Base-by-base conservation (phyloP, 495 filamentous ascomycete species). In the Xylaria sp. region DNA sequence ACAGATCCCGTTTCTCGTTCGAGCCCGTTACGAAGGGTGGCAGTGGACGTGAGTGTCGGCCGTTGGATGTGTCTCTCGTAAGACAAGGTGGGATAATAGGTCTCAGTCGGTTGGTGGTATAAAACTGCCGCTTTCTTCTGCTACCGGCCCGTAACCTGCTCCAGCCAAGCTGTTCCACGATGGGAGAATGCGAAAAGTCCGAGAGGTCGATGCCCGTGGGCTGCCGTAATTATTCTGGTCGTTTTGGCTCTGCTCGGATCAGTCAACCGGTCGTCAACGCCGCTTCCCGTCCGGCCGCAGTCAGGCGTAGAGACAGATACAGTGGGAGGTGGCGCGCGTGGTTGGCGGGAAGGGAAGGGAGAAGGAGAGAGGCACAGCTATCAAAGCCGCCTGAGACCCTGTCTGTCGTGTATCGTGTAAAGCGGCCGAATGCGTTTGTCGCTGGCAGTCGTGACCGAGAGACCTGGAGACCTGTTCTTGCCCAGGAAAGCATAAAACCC, bases 21-120 rank as follows among this genome's bases (percentile, higher is more conserved):
- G 69, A 48, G 61, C 50, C 48, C 15, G 35, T 14, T 40, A n/a
- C 26, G 26, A 65, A 58, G 69, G 31, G 33, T 44, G 26, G 12
- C 31, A 64, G 59, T 43, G 35, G 11, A 31, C 21, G 55, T 26
- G 44, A 46, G 52, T 26, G 52, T 64, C 40, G 24, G 69, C 17
- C 40, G 69, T 71, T 37, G 24, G 50, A 37, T 43, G 46, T 59
- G 14, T 64, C 33, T 62, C 59, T 58, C 52, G 61, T 71, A 14
- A 71, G 61, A 71, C 61, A 71, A 55, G 35, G 61, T 12, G 61
- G 59, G 29, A 35, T 33, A n/a, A n/a, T 65, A 37, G n/a, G 61
- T 71, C 61, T 71, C 69, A 55, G 52, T 40, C 19, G 4, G 43
- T 40, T n/a, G 4, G 43, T 40, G 33, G 43, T 66, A 40, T 46